These are phyloP conservation scores for Drosera spatulata DNA, from an alignment of 179 eudicot species.

Conservation along the genomic window DNA sequence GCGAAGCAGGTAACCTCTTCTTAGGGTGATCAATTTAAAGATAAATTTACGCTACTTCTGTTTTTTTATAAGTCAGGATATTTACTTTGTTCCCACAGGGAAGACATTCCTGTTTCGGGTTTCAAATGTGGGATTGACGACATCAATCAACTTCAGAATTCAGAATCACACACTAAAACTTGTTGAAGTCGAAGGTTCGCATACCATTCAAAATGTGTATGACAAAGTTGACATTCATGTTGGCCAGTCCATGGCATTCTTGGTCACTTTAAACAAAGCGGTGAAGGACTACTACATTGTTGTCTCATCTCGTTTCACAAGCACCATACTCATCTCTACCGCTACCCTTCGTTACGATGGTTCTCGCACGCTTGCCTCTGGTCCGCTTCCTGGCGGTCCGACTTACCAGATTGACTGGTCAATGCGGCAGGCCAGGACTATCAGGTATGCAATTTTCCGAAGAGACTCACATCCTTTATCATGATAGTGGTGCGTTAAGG, in stretches of 20 bases:
- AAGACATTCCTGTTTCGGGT: conserved; percentile 67
- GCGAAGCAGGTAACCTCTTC: too few relatives aligned
- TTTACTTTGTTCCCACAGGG: conserved; percentile 20
- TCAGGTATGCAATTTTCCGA: conserved; percentile 33
- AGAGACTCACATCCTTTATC: too few relatives aligned
- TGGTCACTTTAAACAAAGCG: conserved; percentile 68
- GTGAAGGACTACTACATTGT: conserved; percentile 77
- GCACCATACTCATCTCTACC: conserved; percentile 53
- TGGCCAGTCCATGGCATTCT: conserved; percentile 80
- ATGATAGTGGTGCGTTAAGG: too few relatives aligned
- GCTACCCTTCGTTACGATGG: conserved; percentile 78
- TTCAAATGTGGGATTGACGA: conserved; percentile 62
- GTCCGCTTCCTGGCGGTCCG: conserved; percentile 70
- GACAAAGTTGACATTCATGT: conserved; percentile 74
- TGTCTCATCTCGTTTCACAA: conserved; percentile 70
- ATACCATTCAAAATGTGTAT: conserved; percentile 51
- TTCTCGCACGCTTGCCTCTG: conserved; percentile 54
- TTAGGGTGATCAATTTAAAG: neutral
- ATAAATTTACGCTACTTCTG: too few relatives aligned
- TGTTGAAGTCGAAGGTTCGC: conserved; percentile 82
- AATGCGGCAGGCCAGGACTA: conserved; percentile 61
- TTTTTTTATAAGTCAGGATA: too few relatives aligned
- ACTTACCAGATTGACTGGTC: conserved; percentile 60
- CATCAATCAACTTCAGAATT: conserved; percentile 68
- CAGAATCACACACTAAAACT: conserved; percentile 58